A percentile compares a stretch with the other conserved stretches of the same genome.
Conservation (phyloP, 202 grass and related monocot genomes). For the Eragrostis tef region DNA sequence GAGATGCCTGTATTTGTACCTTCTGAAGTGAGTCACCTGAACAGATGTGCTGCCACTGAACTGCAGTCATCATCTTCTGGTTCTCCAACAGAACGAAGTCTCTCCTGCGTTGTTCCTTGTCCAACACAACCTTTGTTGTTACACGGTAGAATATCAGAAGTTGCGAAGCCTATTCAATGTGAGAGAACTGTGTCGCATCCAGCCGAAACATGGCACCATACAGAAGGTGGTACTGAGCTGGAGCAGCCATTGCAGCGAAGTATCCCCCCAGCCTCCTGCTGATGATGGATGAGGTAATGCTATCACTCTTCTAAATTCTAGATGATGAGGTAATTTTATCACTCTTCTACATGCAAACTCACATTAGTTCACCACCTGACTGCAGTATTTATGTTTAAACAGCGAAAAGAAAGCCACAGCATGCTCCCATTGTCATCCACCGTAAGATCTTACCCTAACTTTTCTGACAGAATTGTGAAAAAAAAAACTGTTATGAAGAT, state of each 20-base stretch:
- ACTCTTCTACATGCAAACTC: slow-evolving; percentile 23
- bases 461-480: neutral
- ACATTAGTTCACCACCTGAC: neutral
- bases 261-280: slow-evolving; percentile 36
- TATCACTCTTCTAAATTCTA: neutral
- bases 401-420: neutral
- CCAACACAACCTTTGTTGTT: slow-evolving; percentile 46
- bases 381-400: slow-evolving; percentile 4
- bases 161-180: slow-evolving; percentile 15
- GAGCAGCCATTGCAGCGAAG: slow-evolving; percentile 11
- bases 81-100: slow-evolving; percentile 43
- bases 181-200: neutral
- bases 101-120: slow-evolving; percentile 54
- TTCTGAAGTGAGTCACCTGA: slow-evolving; percentile 42
- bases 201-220: slow-evolving; percentile 31
- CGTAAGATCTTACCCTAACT: slow-evolving; percentile 33
- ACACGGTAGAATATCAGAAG: slow-evolving; percentile 33
- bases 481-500: neutral
- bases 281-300: slow-evolving; percentile 43
- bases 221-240: slow-evolving; percentile 8
- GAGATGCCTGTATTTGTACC: slow-evolving; percentile 41
- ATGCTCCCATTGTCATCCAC: neutral
- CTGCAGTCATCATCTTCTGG: slow-evolving; percentile 38
- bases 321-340: no score
- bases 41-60: slow-evolving; percentile 47